Evolutionary conservation across 768 basidiomycete genomes (phyloP).

Genomic region (Lentinula boryana): DNA sequence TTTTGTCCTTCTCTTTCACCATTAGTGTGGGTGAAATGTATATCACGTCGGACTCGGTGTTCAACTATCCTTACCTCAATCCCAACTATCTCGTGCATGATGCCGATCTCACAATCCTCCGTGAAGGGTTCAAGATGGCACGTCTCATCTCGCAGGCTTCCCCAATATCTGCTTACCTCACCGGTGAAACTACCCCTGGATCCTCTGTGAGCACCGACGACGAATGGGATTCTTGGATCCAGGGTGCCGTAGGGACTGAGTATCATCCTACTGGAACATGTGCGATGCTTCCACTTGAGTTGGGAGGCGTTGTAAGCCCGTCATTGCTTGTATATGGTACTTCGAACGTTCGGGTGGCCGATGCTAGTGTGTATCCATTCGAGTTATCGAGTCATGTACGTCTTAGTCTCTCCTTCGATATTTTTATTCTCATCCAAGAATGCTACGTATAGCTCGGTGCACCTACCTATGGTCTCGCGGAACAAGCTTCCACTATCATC

Average conservation of each 20-base stretch:
- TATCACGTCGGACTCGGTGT: slow-evolving; percentile 42
- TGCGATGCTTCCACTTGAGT: slow-evolving; percentile 47
- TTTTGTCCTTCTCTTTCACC: background rate
- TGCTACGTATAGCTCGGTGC: slow-evolving; percentile 11
- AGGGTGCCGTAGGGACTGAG: slow-evolving; percentile 39
- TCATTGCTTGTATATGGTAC: slow-evolving; percentile 52
- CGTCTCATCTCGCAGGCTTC: slow-evolving; percentile 37
- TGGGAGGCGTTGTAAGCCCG: slow-evolving; percentile 56
- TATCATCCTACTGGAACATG: slow-evolving; percentile 56
- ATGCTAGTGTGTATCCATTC: slow-evolving; percentile 20
- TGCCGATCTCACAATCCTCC: slow-evolving; percentile 30
- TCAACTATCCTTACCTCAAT: slow-evolving; percentile 45
- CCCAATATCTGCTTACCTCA: slow-evolving; percentile 31
- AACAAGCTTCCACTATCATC: slow-evolving; percentile 36
- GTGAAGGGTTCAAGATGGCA: slow-evolving; percentile 44
- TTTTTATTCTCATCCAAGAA: background rate
- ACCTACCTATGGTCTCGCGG: slow-evolving; percentile 20
- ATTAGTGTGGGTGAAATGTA: slow-evolving; percentile 38
- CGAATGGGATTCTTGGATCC: slow-evolving; percentile 49
- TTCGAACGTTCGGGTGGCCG: slow-evolving; percentile 39
- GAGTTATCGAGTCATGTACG: slow-evolving; percentile 19
- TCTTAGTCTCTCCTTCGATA: background rate
- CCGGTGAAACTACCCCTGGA: slow-evolving; percentile 33
- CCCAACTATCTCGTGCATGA: slow-evolving; percentile 42
- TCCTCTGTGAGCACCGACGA: slow-evolving; percentile 44